These are phyloP conservation scores for Phytophthora cactorum DNA, from an alignment of 352 stramenopile genomes.

Conservation along the genomic window DNA sequence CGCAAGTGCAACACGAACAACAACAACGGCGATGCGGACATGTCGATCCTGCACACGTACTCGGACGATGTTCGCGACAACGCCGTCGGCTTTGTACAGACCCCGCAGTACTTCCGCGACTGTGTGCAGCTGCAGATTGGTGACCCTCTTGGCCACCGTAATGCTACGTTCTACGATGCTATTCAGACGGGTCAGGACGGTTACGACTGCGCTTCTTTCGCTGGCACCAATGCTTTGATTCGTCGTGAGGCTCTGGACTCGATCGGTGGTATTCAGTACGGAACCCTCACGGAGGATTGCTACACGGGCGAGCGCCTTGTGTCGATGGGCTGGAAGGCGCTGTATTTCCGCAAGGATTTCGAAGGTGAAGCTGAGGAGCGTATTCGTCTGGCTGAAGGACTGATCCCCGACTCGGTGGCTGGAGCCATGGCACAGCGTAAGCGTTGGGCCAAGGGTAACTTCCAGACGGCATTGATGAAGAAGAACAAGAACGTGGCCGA, in stretches of 20 bases:
- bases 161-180: constrained; percentile 85
- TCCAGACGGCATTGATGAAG: constrained; percentile 85
- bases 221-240: constrained; percentile 83
- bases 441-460: constrained; percentile 87
- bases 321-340: constrained; percentile 83
- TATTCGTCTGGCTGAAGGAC: constrained; percentile 77
- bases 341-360: constrained; percentile 91
- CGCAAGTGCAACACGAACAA: constrained; percentile 80
- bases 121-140: constrained; percentile 85
- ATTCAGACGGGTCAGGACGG: constrained; percentile 86
- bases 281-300: constrained; percentile 83
- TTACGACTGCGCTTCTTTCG: constrained; percentile 83
- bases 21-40: constrained; percentile 49
- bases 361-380: constrained; percentile 79
- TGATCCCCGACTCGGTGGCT: constrained; percentile 83
- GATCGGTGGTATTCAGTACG: constrained; percentile 87
- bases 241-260: constrained; percentile 85
- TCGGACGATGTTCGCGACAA: constrained; percentile 86
- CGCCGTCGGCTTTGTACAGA: constrained; percentile 82
- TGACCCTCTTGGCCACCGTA: constrained; percentile 82
- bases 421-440: constrained; percentile 79
- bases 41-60: constrained; percentile 76
- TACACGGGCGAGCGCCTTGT: constrained; percentile 83
- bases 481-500: constrained; percentile 83
- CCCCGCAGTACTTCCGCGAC: constrained; percentile 86